Evolutionary conservation across 441 rosid species (phyloP), one percentile per base, ranked within the genome.

Genomic region (Aleurites moluccanus): DNA sequence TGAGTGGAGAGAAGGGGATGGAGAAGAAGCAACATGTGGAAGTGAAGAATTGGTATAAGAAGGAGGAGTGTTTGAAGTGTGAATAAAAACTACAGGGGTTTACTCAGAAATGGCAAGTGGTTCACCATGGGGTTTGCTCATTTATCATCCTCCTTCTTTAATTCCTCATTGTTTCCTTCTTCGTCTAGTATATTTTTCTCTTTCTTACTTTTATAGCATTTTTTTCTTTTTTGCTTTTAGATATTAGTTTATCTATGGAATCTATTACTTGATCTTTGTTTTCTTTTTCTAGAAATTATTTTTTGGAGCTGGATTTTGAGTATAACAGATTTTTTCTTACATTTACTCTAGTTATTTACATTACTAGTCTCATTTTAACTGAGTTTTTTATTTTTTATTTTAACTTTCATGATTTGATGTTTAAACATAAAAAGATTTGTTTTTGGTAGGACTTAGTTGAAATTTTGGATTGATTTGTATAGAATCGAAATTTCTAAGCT

Each of bases 41-140:
- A 87, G 74, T 44, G 74, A 9, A 33, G 69, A 30, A 67, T 25
- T 64, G 45, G 60, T 2, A 20, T 77, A 55, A 25, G 78, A 10
- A 11, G 80, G 52, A 16, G 76, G 74, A 20, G n/a, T 73, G 53
- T 69, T 59, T 21, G 80, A 64, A 28, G 88, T 69, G 80, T 77
- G 92, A 67, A 92, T 88, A 70, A 92, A 82, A 49, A 91, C 94
- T n/a, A 96, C 92, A 3, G 97, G 97, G 78, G 98, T 88, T 69
- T 89, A 86, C 68, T 88, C 87, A 4, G 99, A 90, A 64, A 92
- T 93, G 66, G 91, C 73, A 64, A 92, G 88, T 3, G 86, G 85
- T 75, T 94, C 97, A 23, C 94, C 92, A 35, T n/a, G n/a, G n/a
- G n/a, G n/a, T n/a, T n/a, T n/a, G n/a, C 89, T 62, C 85, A 73